These are phyloP conservation scores for Linnemannia hyalina DNA, from an alignment of 192 early-diverging fungal species.

Conservation along the genomic window DNA sequence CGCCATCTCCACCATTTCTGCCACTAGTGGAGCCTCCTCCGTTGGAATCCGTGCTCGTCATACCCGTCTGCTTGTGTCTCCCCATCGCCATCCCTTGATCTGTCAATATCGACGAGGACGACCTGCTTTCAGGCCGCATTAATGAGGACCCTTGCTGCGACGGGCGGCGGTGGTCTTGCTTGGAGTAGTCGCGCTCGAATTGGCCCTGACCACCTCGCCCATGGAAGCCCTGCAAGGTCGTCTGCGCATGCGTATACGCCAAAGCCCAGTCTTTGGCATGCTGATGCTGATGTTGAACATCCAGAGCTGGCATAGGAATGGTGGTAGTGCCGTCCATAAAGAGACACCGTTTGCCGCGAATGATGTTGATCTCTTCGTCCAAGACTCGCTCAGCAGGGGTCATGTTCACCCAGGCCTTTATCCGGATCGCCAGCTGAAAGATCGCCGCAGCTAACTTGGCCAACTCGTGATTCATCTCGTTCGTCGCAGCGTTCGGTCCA, in stretches of 20 bases:
- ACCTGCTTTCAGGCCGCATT: background rate
- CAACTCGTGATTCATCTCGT: slow-evolving; percentile 41
- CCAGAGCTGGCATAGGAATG: slow-evolving; percentile 1
- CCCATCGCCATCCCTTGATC: background rate
- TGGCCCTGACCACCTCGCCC: background rate
- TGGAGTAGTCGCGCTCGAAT: background rate
- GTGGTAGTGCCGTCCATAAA: slow-evolving; percentile 30
- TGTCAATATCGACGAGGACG: background rate
- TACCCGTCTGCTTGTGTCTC: background rate
- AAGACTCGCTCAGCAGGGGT: slow-evolving; percentile 33
- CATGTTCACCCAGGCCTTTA: slow-evolving; percentile 53
- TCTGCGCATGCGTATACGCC: background rate
- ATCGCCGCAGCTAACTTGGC: slow-evolving; percentile 41
- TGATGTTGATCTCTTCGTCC: slow-evolving; percentile 54
- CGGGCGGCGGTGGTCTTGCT: background rate
- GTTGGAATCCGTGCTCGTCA: background rate
- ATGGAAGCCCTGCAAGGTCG: background rate
- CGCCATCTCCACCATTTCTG: background rate
- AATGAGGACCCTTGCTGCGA: background rate
- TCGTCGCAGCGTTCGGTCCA: slow-evolving; percentile 18
- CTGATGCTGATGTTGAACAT: background rate
- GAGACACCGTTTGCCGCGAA: slow-evolving; percentile 49
- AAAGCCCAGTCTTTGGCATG: background rate
- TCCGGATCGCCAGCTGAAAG: slow-evolving; percentile 48
- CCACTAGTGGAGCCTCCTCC: background rate